Percentiles rank a stretch among this genome's conserved stretches.
These are phyloP conservation scores for Antarctomyces pellizariae DNA, from an alignment of 495 filamentous ascomycete species.

Conservation along the genomic window DNA sequence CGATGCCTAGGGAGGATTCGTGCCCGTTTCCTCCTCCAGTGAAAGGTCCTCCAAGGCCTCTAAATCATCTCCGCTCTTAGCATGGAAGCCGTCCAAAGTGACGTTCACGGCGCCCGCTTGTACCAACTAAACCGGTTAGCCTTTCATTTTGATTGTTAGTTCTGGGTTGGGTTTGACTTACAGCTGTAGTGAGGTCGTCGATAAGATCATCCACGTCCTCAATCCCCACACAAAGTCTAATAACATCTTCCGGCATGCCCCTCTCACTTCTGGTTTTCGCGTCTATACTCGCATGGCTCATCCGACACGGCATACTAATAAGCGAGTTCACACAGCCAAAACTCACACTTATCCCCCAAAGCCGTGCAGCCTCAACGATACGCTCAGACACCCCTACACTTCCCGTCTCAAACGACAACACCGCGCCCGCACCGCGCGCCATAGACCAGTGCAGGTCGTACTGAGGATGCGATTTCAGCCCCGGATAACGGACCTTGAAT, in stretches of 20 bases:
- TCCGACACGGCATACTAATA: constrained; percentile 97
- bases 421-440: constrained; percentile 80
- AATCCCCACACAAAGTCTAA: constrained; percentile 86
- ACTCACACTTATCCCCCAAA: constrained; percentile 89
- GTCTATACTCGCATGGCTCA: constrained; percentile 98
- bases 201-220: constrained; percentile 85
- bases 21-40: too few species aligned
- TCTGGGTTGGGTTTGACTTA: constrained; percentile 26
- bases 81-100: constrained; percentile 54
- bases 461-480: constrained; percentile 81
- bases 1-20: too few species aligned
- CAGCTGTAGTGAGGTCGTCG: constrained; percentile 73
- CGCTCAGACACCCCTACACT: constrained; percentile 59
- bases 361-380: constrained; percentile 73
- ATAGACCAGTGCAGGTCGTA: constrained; percentile 90
- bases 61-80: too few species aligned
- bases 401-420: constrained; percentile 89
- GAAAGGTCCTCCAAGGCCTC: too few species aligned
- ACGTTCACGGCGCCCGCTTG: constrained; percentile 82
- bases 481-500: constrained; percentile 87
- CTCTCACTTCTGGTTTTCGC: constrained; percentile 75
- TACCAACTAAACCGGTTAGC: constrained; percentile 40
- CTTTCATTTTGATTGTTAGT: too few species aligned
- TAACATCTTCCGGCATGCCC: constrained; percentile 87
- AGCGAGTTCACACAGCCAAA: constrained; percentile 96